These are phyloP conservation scores for Sphagnum fallax DNA, from an alignment of 228 moss, liverwort and hornwort genomes.

Conservation along the genomic window DNA sequence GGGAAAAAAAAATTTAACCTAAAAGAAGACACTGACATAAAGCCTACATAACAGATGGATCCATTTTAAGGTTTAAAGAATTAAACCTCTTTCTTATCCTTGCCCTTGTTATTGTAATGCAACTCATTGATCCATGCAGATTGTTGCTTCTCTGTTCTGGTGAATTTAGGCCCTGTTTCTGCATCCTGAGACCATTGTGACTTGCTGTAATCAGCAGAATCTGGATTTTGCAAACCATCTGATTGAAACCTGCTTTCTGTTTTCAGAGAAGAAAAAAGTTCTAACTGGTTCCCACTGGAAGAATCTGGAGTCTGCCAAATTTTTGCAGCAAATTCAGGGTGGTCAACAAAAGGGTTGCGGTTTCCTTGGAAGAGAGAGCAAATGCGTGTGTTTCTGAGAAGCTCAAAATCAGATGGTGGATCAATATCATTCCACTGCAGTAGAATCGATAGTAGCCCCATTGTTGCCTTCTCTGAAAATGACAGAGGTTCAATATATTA, in stretches of 20 bases:
- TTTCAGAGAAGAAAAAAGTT: not conserved
- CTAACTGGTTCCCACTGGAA: not conserved
- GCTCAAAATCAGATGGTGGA: constrained; percentile 58
- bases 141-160: not conserved
- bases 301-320: constrained; percentile 55
- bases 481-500: no score
- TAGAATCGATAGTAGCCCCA: constrained; percentile 79
- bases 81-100: constrained; percentile 37
- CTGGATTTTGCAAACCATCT: no score
- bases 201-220: no score
- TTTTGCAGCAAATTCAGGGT: constrained; percentile 59
- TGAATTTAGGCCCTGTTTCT: not conserved
- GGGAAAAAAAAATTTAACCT: no score
- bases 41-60: no score
- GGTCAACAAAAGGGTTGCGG: constrained; percentile 90
- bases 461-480: constrained; percentile 52
- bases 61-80: not conserved
- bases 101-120: constrained; percentile 28
- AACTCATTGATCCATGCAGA: constrained; percentile 33
- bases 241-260: no score
- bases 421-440: constrained; percentile 75
- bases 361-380: constrained; percentile 81
- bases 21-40: no score
- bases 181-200: not conserved
- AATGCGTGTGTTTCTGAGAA: constrained; percentile 54